These are phyloP conservation scores for Starmerella khaoyaiensis DNA, from an alignment of 805 yeast genomes.

Conservation along the genomic window DNA sequence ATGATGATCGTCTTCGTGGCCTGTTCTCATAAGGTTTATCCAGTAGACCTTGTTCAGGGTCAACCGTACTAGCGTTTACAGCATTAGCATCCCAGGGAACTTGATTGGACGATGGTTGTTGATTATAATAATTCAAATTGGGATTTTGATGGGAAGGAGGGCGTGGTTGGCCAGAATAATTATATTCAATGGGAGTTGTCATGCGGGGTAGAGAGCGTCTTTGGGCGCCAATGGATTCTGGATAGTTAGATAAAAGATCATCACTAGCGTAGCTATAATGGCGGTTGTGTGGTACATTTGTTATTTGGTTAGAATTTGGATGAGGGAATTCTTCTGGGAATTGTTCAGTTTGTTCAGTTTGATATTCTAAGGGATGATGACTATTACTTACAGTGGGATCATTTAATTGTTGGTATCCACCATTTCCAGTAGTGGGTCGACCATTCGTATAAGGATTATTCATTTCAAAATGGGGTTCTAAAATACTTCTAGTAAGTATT, in stretches of 20 bases:
- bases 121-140: no score
- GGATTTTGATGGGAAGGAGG: not conserved
- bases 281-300: not conserved
- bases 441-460: constrained; percentile 14
- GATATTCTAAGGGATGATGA: not conserved
- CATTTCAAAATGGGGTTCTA: not conserved
- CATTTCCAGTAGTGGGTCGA: constrained; percentile 9
- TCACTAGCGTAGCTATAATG: constrained; percentile 1
- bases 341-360: constrained; percentile 2
- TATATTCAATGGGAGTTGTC: no score
- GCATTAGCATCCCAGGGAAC: constrained; percentile 16
- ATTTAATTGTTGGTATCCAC: constrained; percentile 5
- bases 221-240: constrained; percentile 1
- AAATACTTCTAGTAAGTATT: no score
- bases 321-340: not conserved
- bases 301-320: no score
- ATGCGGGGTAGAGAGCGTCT: no score
- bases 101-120: not conserved
- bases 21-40: not conserved
- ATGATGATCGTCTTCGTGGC: constrained; percentile 8
- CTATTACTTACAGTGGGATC: constrained; percentile 5
- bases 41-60: constrained; percentile 3
- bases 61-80: not conserved
- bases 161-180: not conserved
- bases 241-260: not conserved